Conservation (phyloP, 1,139 yeast species). For the Magnusiomyces suaveolens region DNA sequence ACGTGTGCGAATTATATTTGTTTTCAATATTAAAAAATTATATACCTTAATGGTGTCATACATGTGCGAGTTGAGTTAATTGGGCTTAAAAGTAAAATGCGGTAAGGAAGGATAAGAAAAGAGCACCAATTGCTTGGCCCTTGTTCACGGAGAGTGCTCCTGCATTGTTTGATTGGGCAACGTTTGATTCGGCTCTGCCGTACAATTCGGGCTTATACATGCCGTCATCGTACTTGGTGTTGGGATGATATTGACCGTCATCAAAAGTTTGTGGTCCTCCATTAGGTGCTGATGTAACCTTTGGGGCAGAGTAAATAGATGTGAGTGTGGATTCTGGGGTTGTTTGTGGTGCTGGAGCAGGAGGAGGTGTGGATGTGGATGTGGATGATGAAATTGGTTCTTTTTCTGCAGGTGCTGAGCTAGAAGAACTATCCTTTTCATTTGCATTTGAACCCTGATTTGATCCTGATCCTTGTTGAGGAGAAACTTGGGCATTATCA, state of each 20-base stretch:
- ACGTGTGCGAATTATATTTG: no score
- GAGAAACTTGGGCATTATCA: slow-evolving; percentile 34
- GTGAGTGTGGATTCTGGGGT: no score
- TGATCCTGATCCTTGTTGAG: background rate
- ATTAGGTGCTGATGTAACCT: background rate
- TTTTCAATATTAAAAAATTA: no score
- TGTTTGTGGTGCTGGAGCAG: no score
- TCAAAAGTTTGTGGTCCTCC: background rate
- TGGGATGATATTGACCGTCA: background rate
- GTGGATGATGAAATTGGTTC: background rate
- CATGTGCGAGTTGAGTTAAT: no score
- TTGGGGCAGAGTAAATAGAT: no score
- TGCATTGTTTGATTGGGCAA: background rate
- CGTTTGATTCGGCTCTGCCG: background rate
- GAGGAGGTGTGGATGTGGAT: no score
- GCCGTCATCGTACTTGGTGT: slow-evolving; percentile 1
- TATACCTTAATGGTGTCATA: no score
- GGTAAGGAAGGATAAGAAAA: no score
- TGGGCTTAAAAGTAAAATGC: no score
- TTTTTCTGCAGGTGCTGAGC: background rate
- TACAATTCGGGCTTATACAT: background rate
- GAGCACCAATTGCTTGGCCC: background rate
- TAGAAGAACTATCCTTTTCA: background rate
- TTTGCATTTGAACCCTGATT: background rate
- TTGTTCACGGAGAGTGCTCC: background rate